Evolutionary conservation across 2,329 filamentous ascomycete genomes (phyloP), one percentile per base, ranked within the genome.

Genomic region (Periconia macrospinosa): DNA sequence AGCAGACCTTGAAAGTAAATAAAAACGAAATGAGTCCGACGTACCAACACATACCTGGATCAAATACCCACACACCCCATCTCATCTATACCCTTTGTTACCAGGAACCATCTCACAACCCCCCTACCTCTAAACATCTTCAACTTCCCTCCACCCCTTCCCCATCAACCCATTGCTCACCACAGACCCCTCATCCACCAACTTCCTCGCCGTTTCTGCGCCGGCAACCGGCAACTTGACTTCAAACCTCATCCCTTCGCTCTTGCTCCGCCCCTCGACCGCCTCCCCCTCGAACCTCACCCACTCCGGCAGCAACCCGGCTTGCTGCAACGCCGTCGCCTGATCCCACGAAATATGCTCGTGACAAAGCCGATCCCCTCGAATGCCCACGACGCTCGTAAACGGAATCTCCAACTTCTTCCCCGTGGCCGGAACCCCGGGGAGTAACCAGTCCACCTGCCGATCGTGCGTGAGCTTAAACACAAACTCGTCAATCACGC

Each of bases 291-390:
- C 86, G 55, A 85, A 89, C 0, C 83, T 81, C 0, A 90, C 76
- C 56, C 85, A 89, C 52, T 89, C 81, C 0, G 86, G 86, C 47
- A 90, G 66, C 18, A 89, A 66, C 0, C 84, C 86, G 1, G 87
- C 68, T 65, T 90, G 87, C 7, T 77, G 70, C 10, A 90, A 72
- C 1, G 83, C 80, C 0, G 83, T 86, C 0, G 78, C 83, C 66
- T 89, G 86, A 54, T 90, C 87, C 86, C 87, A 90, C 14, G 80
- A 75, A 42, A 90, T 89, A 60, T 90, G 87, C 67, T 90, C 87
- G 58, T 89, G 86, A 59, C 84, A 88, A 0, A 90, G 72, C 0
- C 86, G 76, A 63, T 89, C 86, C 2, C 87, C 87, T 1, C 87
- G 81, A 49, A 90, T 80, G 52, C 87, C 87, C 5, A 90, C 86